These are phyloP conservation scores for Xylaria multiplex DNA, from an alignment of 2,329 filamentous ascomycete genomes.

Conservation along the genomic window DNA sequence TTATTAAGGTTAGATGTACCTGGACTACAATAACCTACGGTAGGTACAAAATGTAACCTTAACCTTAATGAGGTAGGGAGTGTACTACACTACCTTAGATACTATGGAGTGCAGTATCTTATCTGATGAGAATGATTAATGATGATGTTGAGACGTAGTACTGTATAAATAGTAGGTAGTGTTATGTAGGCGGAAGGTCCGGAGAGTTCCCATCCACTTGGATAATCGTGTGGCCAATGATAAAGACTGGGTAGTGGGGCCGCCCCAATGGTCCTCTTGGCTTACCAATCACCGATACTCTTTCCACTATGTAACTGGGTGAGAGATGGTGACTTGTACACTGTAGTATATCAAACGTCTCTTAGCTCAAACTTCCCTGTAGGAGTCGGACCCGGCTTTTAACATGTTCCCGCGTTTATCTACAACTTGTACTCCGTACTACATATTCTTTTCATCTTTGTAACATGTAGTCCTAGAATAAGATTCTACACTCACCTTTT, in stretches of 20 bases:
- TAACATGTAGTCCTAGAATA: neutral
- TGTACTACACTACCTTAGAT: too few species aligned
- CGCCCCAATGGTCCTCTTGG: neutral
- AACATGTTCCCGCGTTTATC: neutral
- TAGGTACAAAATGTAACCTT: too few species aligned
- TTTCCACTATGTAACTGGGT: neutral
- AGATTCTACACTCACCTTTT: neutral
- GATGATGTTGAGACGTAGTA: too few species aligned
- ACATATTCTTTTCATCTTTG: neutral
- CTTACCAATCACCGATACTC: conserved; percentile 22
- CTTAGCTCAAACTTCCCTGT: neutral
- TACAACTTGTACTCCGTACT: too few species aligned
- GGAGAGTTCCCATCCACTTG: conserved; percentile 28
- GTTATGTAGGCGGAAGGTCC: conserved; percentile 16
- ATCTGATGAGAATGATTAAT: too few species aligned
- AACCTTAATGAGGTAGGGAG: too few species aligned
- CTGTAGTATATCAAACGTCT: too few species aligned
- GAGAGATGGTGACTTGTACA: neutral
- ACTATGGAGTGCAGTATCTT: too few species aligned
- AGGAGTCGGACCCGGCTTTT: neutral
- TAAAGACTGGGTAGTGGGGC: neutral
- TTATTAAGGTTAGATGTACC: too few species aligned
- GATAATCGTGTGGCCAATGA: conserved; percentile 21
- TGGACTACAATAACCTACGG: too few species aligned
- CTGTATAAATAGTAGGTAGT: too few species aligned